Evolutionary conservation across 768 basidiomycete genomes (phyloP), one percentile per base, ranked within the genome.

Genomic region (Russula olivacea): DNA sequence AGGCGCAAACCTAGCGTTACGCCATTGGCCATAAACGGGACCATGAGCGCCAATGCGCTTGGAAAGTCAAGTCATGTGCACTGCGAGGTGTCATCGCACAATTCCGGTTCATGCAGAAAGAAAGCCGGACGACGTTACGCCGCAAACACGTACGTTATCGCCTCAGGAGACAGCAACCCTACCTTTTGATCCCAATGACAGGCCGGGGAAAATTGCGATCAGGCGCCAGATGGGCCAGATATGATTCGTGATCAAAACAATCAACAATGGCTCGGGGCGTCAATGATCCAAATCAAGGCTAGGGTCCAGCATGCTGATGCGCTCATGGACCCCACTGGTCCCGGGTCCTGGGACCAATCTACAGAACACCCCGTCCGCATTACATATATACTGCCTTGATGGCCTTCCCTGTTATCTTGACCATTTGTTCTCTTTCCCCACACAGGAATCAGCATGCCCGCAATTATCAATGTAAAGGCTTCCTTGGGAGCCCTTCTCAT

Each of bases 401-500:
- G 30, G 14, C n/a, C 28, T 28, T 21, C 15, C 4, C 47, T 30
- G 17, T 32, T 6, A 4, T 10, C 6, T 21, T 21, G 6, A 38
- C 30, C 51, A 40, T 25, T 17, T 36, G 32, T 41, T 23, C 54
- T 50, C 51, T n/a, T 34, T 25, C 63, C 52, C 10, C 54, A n/a
- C 38, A 23, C 47, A 34, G 10, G 5, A 19, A 5, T 7, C 45
- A 54, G 15, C 52, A 67, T 67, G 66, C 66, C 66, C n/a, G 59
- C 66, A n/a, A n/a, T 38, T 6, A 4, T 49, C n/a, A 38, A 63
- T 17, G 59, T 68, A 2, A 12, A 17, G 21, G 2, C 15, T 19
- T 47, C 67, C 3, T 43, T 61, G 15, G 67, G 67, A 2, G 61
- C 67, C 17, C 8, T 68, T 41, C 61, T 68, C 23, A 3, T 66